These are phyloP conservation scores for Metschnikowia cubensis DNA, from an alignment of 805 yeast species.

Conservation along the genomic window DNA sequence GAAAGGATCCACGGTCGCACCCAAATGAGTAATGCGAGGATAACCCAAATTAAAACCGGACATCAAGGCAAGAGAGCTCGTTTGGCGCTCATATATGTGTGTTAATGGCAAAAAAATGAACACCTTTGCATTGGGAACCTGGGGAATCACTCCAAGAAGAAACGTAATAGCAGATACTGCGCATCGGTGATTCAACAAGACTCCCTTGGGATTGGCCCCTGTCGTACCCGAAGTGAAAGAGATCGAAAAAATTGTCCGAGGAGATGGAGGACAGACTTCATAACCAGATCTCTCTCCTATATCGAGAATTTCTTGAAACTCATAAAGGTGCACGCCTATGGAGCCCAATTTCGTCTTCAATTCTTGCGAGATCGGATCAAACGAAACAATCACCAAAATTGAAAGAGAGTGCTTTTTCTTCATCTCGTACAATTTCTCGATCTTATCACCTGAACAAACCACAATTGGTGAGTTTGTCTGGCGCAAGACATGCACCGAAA, in stretches of 20 bases:
- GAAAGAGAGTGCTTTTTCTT: conserved; percentile 29
- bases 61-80: conserved; percentile 15
- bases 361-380: conserved; percentile 16
- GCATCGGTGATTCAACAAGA: conserved; percentile 35
- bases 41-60: conserved; percentile 22
- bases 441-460: conserved; percentile 45
- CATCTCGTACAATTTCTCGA: conserved; percentile 44
- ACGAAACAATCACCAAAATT: conserved; percentile 4
- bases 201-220: conserved; percentile 63
- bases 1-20: background rate
- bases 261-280: conserved; percentile 42
- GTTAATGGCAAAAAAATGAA: conserved; percentile 23
- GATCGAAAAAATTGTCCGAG: conserved; percentile 51
- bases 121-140: background rate
- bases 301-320: conserved; percentile 29
- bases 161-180: conserved; percentile 8
- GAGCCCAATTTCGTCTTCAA: background rate
- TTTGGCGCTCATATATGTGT: conserved; percentile 19
- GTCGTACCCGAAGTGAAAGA: conserved; percentile 62
- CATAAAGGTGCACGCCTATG: conserved; percentile 22
- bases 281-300: conserved; percentile 30
- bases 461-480: conserved; percentile 21
- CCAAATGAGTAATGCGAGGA: conserved; percentile 35
- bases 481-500: conserved; percentile 30
- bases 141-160: conserved; percentile 3